phyloP scores from a whole-genome alignment of 441 rosid species.

The Gossypium davidsonii region DNA sequence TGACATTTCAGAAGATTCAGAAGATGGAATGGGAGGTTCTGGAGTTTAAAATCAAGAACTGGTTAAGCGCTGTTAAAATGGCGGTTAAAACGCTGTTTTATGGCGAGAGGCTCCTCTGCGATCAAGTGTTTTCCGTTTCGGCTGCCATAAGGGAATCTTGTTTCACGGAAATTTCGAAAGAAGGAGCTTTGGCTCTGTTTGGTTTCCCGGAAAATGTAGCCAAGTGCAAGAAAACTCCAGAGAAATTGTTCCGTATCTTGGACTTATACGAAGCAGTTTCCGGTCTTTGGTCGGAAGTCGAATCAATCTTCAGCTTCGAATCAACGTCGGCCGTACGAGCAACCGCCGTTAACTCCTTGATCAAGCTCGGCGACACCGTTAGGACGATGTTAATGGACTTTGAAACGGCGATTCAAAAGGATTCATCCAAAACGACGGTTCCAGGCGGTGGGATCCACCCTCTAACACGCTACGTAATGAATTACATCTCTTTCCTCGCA shows the following conservation, averaged over 20 bases:
- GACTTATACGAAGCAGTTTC: constrained; percentile 69
- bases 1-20: constrained; percentile 30
- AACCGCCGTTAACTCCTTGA: constrained; percentile 43
- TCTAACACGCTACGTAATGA: constrained; percentile 75
- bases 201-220: constrained; percentile 54
- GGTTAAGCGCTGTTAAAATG: constrained; percentile 43
- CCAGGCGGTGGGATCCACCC: constrained; percentile 81
- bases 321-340: constrained; percentile 41
- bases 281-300: constrained; percentile 45
- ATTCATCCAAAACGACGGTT: constrained; percentile 41
- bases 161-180: constrained; percentile 48
- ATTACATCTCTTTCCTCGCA: constrained; percentile 53
- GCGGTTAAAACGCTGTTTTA: constrained; percentile 46
- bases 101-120: constrained; percentile 67
- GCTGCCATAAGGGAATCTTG: constrained; percentile 39
- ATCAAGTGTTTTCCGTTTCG: constrained; percentile 54
- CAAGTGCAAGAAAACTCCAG: constrained; percentile 53
- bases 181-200: constrained; percentile 52
- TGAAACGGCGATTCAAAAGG: constrained; percentile 57
- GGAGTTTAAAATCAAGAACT: constrained; percentile 47
- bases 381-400: constrained; percentile 51
- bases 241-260: constrained; percentile 65
- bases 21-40: constrained; percentile 62
- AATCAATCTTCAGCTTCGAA: constrained; percentile 49
- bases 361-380: constrained; percentile 49